Evolutionary conservation across 441 rosid species (phyloP).

Genomic region (Manihot esculenta): DNA sequence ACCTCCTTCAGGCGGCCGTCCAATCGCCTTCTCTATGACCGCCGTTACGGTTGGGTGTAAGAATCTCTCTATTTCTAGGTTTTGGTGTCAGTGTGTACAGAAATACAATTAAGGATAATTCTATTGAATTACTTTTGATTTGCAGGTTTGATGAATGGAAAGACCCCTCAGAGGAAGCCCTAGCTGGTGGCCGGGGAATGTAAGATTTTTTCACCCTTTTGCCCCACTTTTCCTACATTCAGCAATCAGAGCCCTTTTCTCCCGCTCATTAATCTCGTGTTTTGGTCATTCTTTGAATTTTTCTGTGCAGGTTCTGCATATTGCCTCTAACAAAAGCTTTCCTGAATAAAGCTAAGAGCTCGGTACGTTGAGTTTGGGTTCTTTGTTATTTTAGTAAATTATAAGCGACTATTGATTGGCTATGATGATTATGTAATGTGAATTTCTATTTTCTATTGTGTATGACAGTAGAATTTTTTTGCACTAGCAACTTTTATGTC

Average conservation of each 20-base stretch:
- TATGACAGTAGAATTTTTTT: background rate
- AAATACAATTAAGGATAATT: background rate
- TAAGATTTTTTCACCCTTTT: constrained; percentile 15
- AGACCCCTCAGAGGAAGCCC: constrained; percentile 60
- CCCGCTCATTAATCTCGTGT: background rate
- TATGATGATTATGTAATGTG: background rate
- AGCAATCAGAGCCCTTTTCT: background rate
- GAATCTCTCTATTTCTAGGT: background rate
- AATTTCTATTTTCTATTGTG: background rate
- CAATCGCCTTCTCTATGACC: constrained; percentile 49
- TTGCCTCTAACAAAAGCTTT: constrained; percentile 47
- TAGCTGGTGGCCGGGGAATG: constrained; percentile 71
- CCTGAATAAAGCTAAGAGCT: constrained; percentile 36
- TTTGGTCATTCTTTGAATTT: background rate
- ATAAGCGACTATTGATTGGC: background rate
- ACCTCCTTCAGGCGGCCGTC: constrained; percentile 18
- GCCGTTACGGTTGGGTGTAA: constrained; percentile 69
- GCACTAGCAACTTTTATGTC: background rate
- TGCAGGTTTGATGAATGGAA: constrained; percentile 59
- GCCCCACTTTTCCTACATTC: background rate
- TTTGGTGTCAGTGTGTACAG: background rate
- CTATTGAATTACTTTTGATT: background rate
- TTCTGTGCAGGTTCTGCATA: constrained; percentile 46
- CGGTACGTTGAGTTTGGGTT: constrained; percentile 30
- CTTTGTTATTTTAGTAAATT: background rate